Conservation (phyloP, 2,329 filamentous ascomycete genomes). For the Ceratocystis diversiconidia region DNA sequence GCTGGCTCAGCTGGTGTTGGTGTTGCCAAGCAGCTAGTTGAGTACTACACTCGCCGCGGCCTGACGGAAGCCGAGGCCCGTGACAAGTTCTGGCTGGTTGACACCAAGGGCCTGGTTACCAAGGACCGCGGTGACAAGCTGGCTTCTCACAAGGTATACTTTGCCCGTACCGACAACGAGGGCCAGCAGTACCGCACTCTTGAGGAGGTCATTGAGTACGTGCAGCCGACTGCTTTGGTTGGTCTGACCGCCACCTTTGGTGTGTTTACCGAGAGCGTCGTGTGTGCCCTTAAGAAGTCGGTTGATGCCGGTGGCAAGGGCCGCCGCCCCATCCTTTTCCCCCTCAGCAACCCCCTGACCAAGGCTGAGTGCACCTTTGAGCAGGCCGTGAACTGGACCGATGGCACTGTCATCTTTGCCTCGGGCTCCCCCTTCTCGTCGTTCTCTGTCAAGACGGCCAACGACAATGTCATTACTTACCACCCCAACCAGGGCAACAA, state of each 20-base stretch:
- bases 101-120: constrained; percentile 92
- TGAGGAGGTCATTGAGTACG: constrained; percentile 83
- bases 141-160: constrained; percentile 74
- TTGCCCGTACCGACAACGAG: constrained; percentile 49
- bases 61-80: constrained; percentile 76
- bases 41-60: constrained; percentile 89
- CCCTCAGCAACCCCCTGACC: constrained; percentile 85
- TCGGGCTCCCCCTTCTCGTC: constrained; percentile 84
- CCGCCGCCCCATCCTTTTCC: constrained; percentile 81
- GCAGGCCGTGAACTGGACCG: constrained; percentile 78
- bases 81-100: constrained; percentile 92
- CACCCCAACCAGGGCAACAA: constrained; percentile 75
- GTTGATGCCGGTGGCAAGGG: constrained; percentile 52
- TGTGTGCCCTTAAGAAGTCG: constrained; percentile 53
- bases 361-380: constrained; percentile 95
- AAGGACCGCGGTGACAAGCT: constrained; percentile 85
- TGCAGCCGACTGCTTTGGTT: constrained; percentile 87
- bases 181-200: constrained; percentile 63
- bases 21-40: constrained; percentile 93
- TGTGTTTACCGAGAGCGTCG: constrained; percentile 77
- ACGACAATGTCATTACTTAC: constrained; percentile 49
- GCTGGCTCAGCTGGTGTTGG: constrained; percentile 91
- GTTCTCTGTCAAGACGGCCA: constrained; percentile 48
- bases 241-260: constrained; percentile 90
- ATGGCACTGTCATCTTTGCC: constrained; percentile 83